Conservation (phyloP, 2,329 filamentous ascomycete species). For the Penicillium sp. region DNA sequence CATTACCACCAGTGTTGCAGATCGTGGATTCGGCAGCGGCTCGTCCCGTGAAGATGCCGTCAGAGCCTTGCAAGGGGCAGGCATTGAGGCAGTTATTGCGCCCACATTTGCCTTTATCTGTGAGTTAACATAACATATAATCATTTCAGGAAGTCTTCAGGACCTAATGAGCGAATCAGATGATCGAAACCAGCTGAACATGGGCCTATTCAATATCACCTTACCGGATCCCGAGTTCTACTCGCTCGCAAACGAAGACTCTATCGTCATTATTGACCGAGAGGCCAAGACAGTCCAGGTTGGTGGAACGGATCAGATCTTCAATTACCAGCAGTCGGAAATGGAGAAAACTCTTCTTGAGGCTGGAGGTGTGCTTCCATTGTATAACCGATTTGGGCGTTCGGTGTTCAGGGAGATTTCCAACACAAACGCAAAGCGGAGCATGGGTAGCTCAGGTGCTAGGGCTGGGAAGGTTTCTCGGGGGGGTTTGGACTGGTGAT, state of each 20-base stretch:
- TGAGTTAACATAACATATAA: background rate
- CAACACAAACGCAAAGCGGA: background rate
- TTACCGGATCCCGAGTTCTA: slow-evolving; percentile 42
- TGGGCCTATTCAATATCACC: slow-evolving; percentile 45
- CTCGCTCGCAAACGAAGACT: slow-evolving; percentile 34
- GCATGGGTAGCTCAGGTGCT: background rate
- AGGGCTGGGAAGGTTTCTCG: background rate
- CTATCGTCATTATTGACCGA: slow-evolving; percentile 42
- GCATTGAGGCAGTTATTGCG: slow-evolving; percentile 46
- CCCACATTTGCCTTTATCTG: slow-evolving; percentile 48
- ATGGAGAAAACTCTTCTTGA: slow-evolving; percentile 6
- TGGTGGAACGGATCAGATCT: background rate
- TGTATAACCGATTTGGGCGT: slow-evolving; percentile 6
- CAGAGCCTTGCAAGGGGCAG: slow-evolving; percentile 36
- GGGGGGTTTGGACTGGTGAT: background rate
- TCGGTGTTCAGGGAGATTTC: background rate
- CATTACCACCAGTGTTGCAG: slow-evolving; percentile 34
- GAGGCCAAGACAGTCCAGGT: background rate
- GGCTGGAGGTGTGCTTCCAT: slow-evolving; percentile 6
- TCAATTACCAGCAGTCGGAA: slow-evolving; percentile 6
- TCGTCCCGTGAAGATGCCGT: slow-evolving; percentile 48
- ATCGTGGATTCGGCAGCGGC: slow-evolving; percentile 47
- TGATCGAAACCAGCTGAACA: slow-evolving; percentile 44
- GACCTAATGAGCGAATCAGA: slow-evolving; percentile 7
- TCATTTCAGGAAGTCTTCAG: background rate